Conservation (phyloP, 2,329 filamentous ascomycete species). For the Verticillium zaregamsianum region DNA sequence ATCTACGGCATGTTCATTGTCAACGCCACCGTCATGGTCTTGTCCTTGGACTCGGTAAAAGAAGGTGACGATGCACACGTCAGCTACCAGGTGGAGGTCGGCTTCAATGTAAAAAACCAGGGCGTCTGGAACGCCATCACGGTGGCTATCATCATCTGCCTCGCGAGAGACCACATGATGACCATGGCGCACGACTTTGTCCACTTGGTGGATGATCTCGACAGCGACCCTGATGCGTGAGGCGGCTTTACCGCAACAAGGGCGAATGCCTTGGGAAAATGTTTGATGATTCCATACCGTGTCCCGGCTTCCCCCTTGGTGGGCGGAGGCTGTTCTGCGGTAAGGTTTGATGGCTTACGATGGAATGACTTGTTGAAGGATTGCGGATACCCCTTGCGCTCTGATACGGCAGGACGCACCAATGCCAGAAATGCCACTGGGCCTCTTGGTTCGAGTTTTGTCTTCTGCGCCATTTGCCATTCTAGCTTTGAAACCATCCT, state of each 20-base stretch:
- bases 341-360: neutral
- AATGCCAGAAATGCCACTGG: too few relatives aligned
- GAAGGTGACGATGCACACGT: conserved; percentile 27
- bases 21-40: conserved; percentile 31
- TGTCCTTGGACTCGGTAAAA: conserved; percentile 34
- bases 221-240: conserved; percentile 34
- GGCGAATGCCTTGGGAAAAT: too few relatives aligned
- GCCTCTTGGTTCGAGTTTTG: neutral
- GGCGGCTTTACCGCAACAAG: too few relatives aligned
- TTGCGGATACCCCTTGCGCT: conserved; percentile 9
- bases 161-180: conserved; percentile 35
- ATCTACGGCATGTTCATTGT: conserved; percentile 40
- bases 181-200: conserved; percentile 30
- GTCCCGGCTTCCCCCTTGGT: neutral
- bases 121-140: conserved; percentile 42
- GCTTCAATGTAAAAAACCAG: conserved; percentile 33
- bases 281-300: too few relatives aligned
- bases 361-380: neutral
- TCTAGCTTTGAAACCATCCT: too few relatives aligned
- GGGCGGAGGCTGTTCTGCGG: neutral
- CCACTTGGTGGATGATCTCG: conserved; percentile 18
- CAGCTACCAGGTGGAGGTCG: conserved; percentile 37
- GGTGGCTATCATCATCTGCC: conserved; percentile 32
- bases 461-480: too few relatives aligned
- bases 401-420: neutral